Percentiles rank a stretch among this genome's conserved stretches.
These are phyloP conservation scores for Xylariomycetidae sp. DNA, from an alignment of 2,329 filamentous ascomycete genomes.

Conservation along the genomic window DNA sequence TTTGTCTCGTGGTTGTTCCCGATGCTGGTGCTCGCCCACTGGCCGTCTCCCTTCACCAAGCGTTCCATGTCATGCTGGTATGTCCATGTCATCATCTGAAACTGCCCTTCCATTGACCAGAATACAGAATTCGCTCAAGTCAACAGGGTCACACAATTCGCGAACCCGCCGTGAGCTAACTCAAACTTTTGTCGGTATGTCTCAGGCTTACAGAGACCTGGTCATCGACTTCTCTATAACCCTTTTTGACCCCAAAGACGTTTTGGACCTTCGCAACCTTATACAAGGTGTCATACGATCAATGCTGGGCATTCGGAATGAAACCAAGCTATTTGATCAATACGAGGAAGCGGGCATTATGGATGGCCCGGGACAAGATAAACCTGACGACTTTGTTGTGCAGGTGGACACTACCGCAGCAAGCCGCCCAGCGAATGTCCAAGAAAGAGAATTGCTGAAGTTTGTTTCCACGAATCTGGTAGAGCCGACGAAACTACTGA, in stretches of 20 bases:
- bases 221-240: slow-evolving; percentile 53
- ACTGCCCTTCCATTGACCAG: slow-evolving; percentile 14
- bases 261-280: slow-evolving; percentile 46
- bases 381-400: slow-evolving; percentile 28
- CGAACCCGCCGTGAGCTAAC: slow-evolving; percentile 39
- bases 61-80: slow-evolving; percentile 44
- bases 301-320: slow-evolving; percentile 46
- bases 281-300: slow-evolving; percentile 52
- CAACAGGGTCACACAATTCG: slow-evolving; percentile 31
- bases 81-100: slow-evolving; percentile 5
- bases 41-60: slow-evolving; percentile 41
- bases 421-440: slow-evolving; percentile 9
- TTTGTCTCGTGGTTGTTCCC: slow-evolving; percentile 46
- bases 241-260: slow-evolving; percentile 45
- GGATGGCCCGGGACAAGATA: slow-evolving; percentile 2
- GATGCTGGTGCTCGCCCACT: slow-evolving; percentile 52
- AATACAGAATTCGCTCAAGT: slow-evolving; percentile 29
- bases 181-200: slow-evolving; percentile 50
- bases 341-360: slow-evolving; percentile 12
- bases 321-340: slow-evolving; percentile 40
- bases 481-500: slow-evolving; percentile 40
- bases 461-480: slow-evolving; percentile 32
- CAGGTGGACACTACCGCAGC: slow-evolving; percentile 26
- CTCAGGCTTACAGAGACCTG: slow-evolving; percentile 52
- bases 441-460: slow-evolving; percentile 18